These are phyloP conservation scores for Aphanomyces astaci DNA, from an alignment of 352 stramenopile species.

Conservation along the genomic window DNA sequence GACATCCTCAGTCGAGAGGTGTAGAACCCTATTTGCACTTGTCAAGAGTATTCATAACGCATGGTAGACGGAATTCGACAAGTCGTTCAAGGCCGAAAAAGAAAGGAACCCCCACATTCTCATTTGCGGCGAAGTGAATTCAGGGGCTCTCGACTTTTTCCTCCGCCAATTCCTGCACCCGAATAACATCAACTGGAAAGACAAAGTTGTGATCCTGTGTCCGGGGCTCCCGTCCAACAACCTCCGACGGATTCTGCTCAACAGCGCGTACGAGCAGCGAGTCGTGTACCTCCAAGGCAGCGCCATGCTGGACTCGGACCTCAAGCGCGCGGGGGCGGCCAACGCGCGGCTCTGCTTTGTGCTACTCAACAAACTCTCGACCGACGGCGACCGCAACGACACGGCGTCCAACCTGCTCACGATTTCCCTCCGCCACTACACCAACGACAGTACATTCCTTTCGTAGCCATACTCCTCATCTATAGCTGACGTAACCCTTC, in stretches of 20 bases:
- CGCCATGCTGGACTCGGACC: slow-evolving; percentile 60
- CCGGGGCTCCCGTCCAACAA: slow-evolving; percentile 48
- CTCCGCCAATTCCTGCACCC: slow-evolving; percentile 68
- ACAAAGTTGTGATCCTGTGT: slow-evolving; percentile 66
- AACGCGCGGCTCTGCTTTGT: slow-evolving; percentile 61
- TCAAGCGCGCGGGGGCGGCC: slow-evolving; percentile 47
- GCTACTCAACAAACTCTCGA: slow-evolving; percentile 63
- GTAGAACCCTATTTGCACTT: not conserved
- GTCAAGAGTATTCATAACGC: not conserved
- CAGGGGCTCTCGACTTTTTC: slow-evolving; percentile 64
- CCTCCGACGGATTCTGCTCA: slow-evolving; percentile 52
- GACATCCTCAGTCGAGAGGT: slow-evolving; percentile 68
- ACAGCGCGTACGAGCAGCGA: slow-evolving; percentile 63
- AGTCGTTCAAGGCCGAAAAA: slow-evolving; percentile 53
- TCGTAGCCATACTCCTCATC: not conserved
- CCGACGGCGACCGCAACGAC: slow-evolving; percentile 53
- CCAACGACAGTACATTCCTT: slow-evolving; percentile 40
- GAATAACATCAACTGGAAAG: slow-evolving; percentile 48
- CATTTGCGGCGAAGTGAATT: slow-evolving; percentile 71
- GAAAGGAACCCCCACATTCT: slow-evolving; percentile 57
- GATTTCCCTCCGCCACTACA: slow-evolving; percentile 66
- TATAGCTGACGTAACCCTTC: not conserved
- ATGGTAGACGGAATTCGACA: slow-evolving; percentile 62
- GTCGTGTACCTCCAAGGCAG: slow-evolving; percentile 74
- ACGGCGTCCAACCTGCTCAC: slow-evolving; percentile 65